Base-by-base conservation (phyloP, 257 asterid genomes). In the Lycium ferocissimum region DNA sequence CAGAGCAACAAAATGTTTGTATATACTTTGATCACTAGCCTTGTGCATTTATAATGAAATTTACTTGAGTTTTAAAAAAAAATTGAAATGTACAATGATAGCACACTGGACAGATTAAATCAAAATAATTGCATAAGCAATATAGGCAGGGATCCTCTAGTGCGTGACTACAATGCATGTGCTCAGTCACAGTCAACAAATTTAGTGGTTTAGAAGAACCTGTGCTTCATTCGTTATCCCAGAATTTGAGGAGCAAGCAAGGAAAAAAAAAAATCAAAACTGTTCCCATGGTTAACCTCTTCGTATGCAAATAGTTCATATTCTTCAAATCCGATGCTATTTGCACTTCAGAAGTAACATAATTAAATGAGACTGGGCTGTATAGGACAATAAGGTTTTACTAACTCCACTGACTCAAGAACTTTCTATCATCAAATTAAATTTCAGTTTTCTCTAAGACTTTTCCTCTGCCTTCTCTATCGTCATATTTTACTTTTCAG, bases 241-340 rank as follows among this genome's bases (percentile, higher is more conserved):
- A 69, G 78, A 7, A 69, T 14, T 69, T 69, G 2, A 38, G 53
- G 78, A 69, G 78, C 37, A 69, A 69, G 53, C 78, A 69, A 35
- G 53, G 53, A 9, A 69, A 15, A 38, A 69, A 69, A 9, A 7
- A 37, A 69, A 69, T 38, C 37, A 58, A 38, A 53, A 1, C 26
- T 7, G 78, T 37, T 7, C 17, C 3, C 51, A 15, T 38, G 53
- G 78, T 38, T 38, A 69, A 69, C 53, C 53, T 37, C 53, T 0
- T 2, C 26, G 38, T 15, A 13, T 69, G 38, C 26, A 69, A 38
- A 69, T 14, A 18, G 53, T 0, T 37, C 53, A 45, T 0, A 69
- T 43, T 37, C 0, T 38, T 14, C 78, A 69, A 22, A 69, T 69
- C 2, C 78, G 38, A 15, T 38, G 15, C 53, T 69, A 1, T 69